phyloP scores from a whole-genome alignment of 768 basidiomycete species.

The Sistotremastrum niveocremeum region DNA sequence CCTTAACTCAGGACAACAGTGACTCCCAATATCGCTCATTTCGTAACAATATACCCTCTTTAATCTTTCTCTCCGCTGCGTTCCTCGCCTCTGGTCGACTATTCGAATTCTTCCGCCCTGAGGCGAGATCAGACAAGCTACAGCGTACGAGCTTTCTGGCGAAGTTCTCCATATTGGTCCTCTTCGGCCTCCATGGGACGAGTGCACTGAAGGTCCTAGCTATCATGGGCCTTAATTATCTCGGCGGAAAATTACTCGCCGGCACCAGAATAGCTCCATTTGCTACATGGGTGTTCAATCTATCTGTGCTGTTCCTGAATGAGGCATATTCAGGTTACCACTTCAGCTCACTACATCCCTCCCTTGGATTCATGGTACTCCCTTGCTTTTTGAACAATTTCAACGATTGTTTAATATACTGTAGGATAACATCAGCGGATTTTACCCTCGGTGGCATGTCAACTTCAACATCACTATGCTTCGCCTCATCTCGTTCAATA shows the following conservation, averaged over 20 bases:
- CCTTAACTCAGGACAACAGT: constrained; percentile 64
- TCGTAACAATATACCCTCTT: constrained; percentile 59
- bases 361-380: constrained; percentile 50
- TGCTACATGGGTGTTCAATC: constrained; percentile 70
- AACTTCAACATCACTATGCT: constrained; percentile 95
- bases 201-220: constrained; percentile 63
- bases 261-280: constrained; percentile 34
- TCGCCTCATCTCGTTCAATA: constrained; percentile 79
- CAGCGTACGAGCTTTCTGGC: constrained; percentile 45
- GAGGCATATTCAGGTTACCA: constrained; percentile 63
- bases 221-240: constrained; percentile 62
- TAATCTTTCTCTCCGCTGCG: constrained; percentile 34
- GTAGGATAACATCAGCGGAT: constrained; percentile 55
- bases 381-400: constrained; percentile 1
- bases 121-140: constrained; percentile 14
- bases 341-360: constrained; percentile 41
- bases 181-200: constrained; percentile 68
- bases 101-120: constrained; percentile 23
- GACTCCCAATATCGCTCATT: constrained; percentile 87
- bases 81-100: constrained; percentile 44
- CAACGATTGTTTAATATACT: not conserved
- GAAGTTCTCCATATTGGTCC: constrained; percentile 46
- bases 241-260: constrained; percentile 34
- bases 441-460: constrained; percentile 87
- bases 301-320: constrained; percentile 58